These are phyloP conservation scores for Backusella macrospora DNA, from an alignment of 192 early-diverging fungal genomes.

Conservation along the genomic window DNA sequence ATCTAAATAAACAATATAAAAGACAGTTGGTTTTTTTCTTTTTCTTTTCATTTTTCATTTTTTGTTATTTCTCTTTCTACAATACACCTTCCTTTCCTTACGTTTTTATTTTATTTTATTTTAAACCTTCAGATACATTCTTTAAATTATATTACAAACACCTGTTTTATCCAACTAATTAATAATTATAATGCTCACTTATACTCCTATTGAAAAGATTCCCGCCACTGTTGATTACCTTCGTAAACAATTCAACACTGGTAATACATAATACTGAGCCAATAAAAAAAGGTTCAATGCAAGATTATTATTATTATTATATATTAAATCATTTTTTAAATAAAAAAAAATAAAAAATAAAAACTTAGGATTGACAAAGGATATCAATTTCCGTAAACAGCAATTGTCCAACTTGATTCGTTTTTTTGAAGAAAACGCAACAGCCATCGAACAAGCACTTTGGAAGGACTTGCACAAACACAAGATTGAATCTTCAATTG, in stretches of 20 bases:
- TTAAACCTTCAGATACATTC: too few species aligned
- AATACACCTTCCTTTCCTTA: background rate
- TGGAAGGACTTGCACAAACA: slow-evolving; percentile 33
- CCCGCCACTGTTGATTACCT: background rate
- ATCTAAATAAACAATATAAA: background rate
- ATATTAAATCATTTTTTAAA: background rate
- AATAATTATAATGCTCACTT: background rate
- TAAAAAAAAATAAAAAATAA: too few species aligned
- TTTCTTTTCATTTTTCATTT: background rate
- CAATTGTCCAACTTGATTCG: slow-evolving; percentile 22
- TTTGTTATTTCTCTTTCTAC: background rate
- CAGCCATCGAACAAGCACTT: slow-evolving; percentile 18
- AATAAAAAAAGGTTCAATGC: too few species aligned
- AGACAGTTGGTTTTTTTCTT: background rate
- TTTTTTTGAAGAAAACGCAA: slow-evolving; percentile 27
- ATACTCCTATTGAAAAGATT: background rate
- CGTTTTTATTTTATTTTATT: background rate
- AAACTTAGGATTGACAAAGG: slow-evolving; percentile 28
- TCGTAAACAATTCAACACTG: background rate
- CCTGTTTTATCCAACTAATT: background rate
- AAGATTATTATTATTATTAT: too few species aligned
- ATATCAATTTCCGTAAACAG: slow-evolving; percentile 34
- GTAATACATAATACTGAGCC: background rate
- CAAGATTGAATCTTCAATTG: slow-evolving; percentile 24
- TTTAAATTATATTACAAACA: too few species aligned